Percentiles rank a stretch among this genome's conserved stretches.
These are phyloP conservation scores for Phytomonas sp. DNA, from an alignment of 208 protist genomes.

Conservation along the genomic window DNA sequence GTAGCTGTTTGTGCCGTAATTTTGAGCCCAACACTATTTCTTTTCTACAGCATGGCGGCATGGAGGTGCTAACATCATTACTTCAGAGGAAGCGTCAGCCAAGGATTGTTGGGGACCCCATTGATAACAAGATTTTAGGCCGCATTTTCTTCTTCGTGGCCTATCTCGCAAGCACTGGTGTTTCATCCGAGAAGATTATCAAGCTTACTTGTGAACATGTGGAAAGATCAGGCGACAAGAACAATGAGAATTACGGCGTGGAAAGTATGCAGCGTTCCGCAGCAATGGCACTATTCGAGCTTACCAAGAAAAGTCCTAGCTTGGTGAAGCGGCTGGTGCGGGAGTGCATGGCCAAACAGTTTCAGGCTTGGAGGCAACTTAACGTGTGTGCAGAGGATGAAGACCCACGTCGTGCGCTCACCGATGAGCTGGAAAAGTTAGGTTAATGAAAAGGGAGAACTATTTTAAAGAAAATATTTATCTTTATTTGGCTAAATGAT, in stretches of 20 bases:
- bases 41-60: constrained; percentile 31
- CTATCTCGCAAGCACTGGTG: constrained; percentile 36
- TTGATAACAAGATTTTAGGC: constrained; percentile 25
- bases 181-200: constrained; percentile 27
- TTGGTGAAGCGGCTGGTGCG: constrained; percentile 21
- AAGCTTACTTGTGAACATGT: constrained; percentile 18
- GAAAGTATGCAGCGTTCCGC: constrained; percentile 31
- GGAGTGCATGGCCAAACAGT: constrained; percentile 21
- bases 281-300: constrained; percentile 23
- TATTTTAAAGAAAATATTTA: background rate
- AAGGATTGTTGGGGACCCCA: background rate
- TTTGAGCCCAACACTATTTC: constrained; percentile 28
- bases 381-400: constrained; percentile 18
- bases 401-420: background rate
- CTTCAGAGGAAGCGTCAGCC: background rate
- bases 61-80: constrained; percentile 14
- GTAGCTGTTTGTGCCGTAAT: constrained; percentile 67
- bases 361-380: constrained; percentile 24
- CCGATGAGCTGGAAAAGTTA: constrained; percentile 11
- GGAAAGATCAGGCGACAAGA: background rate
- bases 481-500: constrained; percentile 7
- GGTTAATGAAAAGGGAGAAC: constrained; percentile 5
- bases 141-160: constrained; percentile 41
- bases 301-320: constrained; percentile 23
- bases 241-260: constrained; percentile 10